These are phyloP conservation scores for Passalora sequoiae DNA, from an alignment of 2,329 filamentous ascomycete genomes.

Conservation along the genomic window DNA sequence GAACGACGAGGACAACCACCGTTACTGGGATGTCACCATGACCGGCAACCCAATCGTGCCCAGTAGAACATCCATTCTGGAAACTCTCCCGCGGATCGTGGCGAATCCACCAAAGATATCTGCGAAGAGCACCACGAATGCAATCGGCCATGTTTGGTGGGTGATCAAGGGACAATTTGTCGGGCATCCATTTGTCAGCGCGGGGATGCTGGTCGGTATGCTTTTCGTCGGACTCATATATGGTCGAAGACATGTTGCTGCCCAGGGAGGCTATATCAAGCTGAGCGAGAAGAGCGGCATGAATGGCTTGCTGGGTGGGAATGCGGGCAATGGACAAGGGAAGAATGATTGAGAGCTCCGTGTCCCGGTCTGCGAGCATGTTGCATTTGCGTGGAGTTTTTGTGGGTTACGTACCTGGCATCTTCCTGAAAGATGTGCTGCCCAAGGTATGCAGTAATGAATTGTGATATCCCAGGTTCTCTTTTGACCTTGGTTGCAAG, in stretches of 20 bases:
- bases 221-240: constrained; percentile 23
- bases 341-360: constrained; percentile 12
- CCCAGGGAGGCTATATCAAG: constrained; percentile 32
- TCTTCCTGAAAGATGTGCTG: no score
- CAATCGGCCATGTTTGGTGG: constrained; percentile 64
- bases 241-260: constrained; percentile 30
- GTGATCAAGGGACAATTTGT: constrained; percentile 38
- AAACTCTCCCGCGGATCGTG: constrained; percentile 71
- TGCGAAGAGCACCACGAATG: constrained; percentile 70
- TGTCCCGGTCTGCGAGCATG: background rate
- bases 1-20: constrained; percentile 91
- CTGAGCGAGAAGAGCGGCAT: constrained; percentile 56
- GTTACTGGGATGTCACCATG: constrained; percentile 89
- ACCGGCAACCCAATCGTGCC: constrained; percentile 87
- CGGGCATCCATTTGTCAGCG: constrained; percentile 43
- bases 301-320: constrained; percentile 59
- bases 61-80: constrained; percentile 82
- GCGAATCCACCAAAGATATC: constrained; percentile 64
- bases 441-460: no score
- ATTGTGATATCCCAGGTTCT: no score
- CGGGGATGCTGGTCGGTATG: constrained; percentile 55
- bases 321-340: constrained; percentile 34
- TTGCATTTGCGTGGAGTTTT: constrained; percentile 2
- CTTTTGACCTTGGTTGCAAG: no score
- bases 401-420: no score